These are phyloP conservation scores for Aspergillus fijiensis DNA, from an alignment of 2,329 filamentous ascomycete genomes.

Conservation along the genomic window DNA sequence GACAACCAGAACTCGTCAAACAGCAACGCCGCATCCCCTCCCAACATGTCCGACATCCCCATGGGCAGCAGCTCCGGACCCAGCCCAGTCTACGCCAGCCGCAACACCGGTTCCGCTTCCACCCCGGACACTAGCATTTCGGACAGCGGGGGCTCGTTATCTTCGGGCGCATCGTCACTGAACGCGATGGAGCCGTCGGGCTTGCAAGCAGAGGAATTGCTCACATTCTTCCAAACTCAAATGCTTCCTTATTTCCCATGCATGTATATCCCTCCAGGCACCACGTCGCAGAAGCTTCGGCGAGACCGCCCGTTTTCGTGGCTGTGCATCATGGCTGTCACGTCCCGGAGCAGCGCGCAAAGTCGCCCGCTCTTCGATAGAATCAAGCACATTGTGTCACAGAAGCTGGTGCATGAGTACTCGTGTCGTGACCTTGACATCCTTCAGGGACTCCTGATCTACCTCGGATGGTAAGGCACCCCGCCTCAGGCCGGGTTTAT, in stretches of 20 bases:
- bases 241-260: constrained; percentile 50
- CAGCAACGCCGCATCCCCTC: constrained; percentile 1
- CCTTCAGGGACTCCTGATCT: constrained; percentile 52
- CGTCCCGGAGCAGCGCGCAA: constrained; percentile 43
- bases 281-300: constrained; percentile 38
- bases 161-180: background rate
- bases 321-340: constrained; percentile 51
- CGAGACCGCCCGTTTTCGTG: constrained; percentile 51
- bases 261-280: constrained; percentile 40
- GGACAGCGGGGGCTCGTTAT: background rate
- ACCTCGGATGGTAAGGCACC: constrained; percentile 43
- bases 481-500: background rate
- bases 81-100: background rate
- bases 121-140: background rate
- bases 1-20: background rate
- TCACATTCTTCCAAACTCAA: constrained; percentile 45
- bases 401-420: constrained; percentile 50
- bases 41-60: background rate
- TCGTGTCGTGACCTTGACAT: constrained; percentile 48
- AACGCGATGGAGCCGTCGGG: constrained; percentile 2
- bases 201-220: constrained; percentile 37
- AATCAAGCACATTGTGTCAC: constrained; percentile 47
- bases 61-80: background rate
- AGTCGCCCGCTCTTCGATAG: constrained; percentile 44
- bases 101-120: background rate